A percentile compares a stretch with the other conserved stretches of the same genome.
phyloP scores from a whole-genome alignment of 495 filamentous ascomycete genomes.

The Neurospora sp. region DNA sequence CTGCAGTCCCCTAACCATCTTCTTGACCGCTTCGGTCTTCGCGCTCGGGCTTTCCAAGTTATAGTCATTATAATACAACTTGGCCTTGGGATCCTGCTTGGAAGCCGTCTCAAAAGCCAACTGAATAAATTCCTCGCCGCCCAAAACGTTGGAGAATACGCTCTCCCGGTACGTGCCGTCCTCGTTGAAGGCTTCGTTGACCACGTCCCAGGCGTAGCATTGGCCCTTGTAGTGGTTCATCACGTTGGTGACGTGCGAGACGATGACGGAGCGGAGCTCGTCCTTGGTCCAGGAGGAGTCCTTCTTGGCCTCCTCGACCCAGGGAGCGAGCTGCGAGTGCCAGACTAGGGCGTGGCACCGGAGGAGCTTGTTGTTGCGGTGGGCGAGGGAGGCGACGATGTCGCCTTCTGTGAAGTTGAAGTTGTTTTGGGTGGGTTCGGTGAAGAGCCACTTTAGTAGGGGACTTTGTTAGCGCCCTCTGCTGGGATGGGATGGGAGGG shows the following conservation, averaged over 20 bases:
- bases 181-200: slow-evolving; percentile 59
- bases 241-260: slow-evolving; percentile 41
- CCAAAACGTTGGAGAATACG: slow-evolving; percentile 45
- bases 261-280: slow-evolving; percentile 34
- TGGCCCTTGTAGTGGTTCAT: slow-evolving; percentile 43
- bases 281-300: slow-evolving; percentile 46
- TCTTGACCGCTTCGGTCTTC: slow-evolving; percentile 8
- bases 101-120: slow-evolving; percentile 44
- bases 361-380: slow-evolving; percentile 34
- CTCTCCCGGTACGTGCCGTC: slow-evolving; percentile 45
- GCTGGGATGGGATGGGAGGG: not conserved
- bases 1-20: slow-evolving; percentile 28
- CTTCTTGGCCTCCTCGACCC: slow-evolving; percentile 37
- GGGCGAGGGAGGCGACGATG: slow-evolving; percentile 34
- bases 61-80: slow-evolving; percentile 62
- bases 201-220: slow-evolving; percentile 50
- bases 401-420: slow-evolving; percentile 45
- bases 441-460: slow-evolving; percentile 32
- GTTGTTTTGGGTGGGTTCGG: slow-evolving; percentile 28
- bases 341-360: slow-evolving; percentile 51
- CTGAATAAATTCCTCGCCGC: slow-evolving; percentile 40
- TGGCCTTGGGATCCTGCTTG: slow-evolving; percentile 42
- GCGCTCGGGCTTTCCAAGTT: slow-evolving; percentile 38
- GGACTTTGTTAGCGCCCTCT: not conserved
- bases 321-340: slow-evolving; percentile 46